These are phyloP conservation scores for Marchantia polymorpha DNA, from an alignment of 225 moss, liverwort and hornwort species.

Conservation along the genomic window DNA sequence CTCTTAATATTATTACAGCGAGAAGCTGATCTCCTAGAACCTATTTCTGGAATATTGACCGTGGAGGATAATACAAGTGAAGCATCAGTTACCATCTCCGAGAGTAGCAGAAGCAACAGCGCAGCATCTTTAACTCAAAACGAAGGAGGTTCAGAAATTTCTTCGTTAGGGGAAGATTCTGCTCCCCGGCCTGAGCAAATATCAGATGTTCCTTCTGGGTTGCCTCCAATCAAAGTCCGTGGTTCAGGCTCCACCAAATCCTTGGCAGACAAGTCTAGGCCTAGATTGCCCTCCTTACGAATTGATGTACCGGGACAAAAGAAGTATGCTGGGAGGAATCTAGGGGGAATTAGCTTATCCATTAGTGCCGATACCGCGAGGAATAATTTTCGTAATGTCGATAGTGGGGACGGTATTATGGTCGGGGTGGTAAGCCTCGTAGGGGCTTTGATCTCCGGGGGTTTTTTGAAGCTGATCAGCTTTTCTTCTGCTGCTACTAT, in stretches of 20 bases:
- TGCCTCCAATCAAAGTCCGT: constrained; percentile 12
- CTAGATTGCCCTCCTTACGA: constrained; percentile 34
- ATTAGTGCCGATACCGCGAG: constrained; percentile 91
- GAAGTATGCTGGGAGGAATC: constrained; percentile 67
- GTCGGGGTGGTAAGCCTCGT: constrained; percentile 91
- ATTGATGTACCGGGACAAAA: constrained; percentile 40
- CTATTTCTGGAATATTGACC: constrained; percentile 29
- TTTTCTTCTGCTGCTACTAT: constrained; percentile 79
- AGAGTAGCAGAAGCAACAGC: constrained; percentile 19
- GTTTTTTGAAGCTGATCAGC: constrained; percentile 86
- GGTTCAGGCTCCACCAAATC: constrained; percentile 24
- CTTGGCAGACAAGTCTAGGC: constrained; percentile 28
- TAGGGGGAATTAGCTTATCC: constrained; percentile 95
- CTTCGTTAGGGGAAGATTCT: background rate
- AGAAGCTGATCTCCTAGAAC: constrained; percentile 78
- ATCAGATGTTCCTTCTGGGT: constrained; percentile 11
- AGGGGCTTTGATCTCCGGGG: constrained; percentile 85
- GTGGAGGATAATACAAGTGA: constrained; percentile 22
- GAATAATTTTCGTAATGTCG: constrained; percentile 96
- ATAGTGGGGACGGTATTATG: constrained; percentile 95
- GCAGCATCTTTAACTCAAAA: constrained; percentile 5
- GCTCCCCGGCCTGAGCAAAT: background rate
- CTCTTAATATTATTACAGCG: constrained; percentile 81
- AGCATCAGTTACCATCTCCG: constrained; percentile 24
- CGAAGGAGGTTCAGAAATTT: constrained; percentile 17